A percentile compares a stretch with the other conserved stretches of the same genome.
These are phyloP conservation scores for Notholithocarpus densiflorus DNA, from an alignment of 306 rosid genomes.

Conservation along the genomic window DNA sequence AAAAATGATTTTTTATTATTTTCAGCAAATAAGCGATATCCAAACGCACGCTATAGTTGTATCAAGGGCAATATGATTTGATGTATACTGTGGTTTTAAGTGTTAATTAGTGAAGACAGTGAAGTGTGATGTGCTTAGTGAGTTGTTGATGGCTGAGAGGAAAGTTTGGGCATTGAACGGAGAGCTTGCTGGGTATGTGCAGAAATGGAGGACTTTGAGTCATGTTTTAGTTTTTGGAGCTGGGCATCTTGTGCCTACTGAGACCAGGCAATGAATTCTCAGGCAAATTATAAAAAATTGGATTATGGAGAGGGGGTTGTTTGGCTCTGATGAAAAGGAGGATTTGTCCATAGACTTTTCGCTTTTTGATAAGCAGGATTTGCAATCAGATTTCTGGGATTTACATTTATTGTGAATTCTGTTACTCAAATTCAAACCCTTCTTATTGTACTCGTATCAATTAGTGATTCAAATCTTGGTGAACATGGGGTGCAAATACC, in stretches of 20 bases:
- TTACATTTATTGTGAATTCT: no score
- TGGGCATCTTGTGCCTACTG: slow-evolving; percentile 70
- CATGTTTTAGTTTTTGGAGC: slow-evolving; percentile 65
- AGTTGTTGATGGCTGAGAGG: slow-evolving; percentile 48
- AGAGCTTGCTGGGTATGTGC: slow-evolving; percentile 73
- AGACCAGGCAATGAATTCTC: slow-evolving; percentile 63
- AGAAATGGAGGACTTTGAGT: slow-evolving; percentile 60
- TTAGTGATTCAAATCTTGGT: not conserved
- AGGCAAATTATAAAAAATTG: slow-evolving; percentile 71
- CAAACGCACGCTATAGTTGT: no score
- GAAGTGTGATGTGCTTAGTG: slow-evolving; percentile 56
- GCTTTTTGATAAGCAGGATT: not conserved
- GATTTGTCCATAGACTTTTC: not conserved
- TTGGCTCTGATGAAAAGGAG: not conserved
- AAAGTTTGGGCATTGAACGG: slow-evolving; percentile 65
- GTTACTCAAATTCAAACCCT: not conserved
- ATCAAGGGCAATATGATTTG: slow-evolving; percentile 68
- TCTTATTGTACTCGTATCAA: not conserved
- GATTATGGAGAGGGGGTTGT: slow-evolving; percentile 52
- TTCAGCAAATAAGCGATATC: no score
- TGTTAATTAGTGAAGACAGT: slow-evolving; percentile 68
- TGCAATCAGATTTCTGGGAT: not conserved
- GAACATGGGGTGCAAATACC: not conserved
- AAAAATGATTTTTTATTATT: no score
- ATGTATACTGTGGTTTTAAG: slow-evolving; percentile 52